These are phyloP conservation scores for Fusarium sp. DNA, from an alignment of 2,329 filamentous ascomycete species.

Conservation along the genomic window DNA sequence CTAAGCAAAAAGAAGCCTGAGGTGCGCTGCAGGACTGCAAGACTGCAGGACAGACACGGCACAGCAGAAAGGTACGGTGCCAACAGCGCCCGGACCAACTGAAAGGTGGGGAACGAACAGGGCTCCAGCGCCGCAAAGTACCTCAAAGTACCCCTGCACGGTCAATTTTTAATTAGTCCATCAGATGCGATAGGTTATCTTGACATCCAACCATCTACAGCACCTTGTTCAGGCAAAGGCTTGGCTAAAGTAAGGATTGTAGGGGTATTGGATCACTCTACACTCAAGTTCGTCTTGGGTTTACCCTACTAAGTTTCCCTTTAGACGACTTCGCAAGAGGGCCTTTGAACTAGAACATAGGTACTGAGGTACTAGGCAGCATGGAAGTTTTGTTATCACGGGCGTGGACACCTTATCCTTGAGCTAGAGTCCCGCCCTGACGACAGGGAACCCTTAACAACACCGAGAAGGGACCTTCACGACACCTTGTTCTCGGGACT, in stretches of 20 bases:
- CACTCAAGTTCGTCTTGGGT: not conserved
- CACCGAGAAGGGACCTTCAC: not conserved
- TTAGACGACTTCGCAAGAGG: not conserved
- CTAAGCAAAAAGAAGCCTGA: slow-evolving; percentile 9
- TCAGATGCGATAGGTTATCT: slow-evolving; percentile 14
- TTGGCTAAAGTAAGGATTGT: not conserved
- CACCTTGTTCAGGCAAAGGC: not conserved
- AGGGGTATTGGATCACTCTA: not conserved
- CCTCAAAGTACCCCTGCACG: slow-evolving; percentile 18
- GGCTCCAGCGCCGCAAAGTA: slow-evolving; percentile 19
- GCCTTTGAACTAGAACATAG: not conserved
- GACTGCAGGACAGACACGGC: slow-evolving; percentile 25
- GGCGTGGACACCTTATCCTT: not conserved
- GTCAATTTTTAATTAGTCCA: slow-evolving; percentile 10
- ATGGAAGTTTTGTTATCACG: no score
- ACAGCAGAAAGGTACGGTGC: slow-evolving; percentile 25
- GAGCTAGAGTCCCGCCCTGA: not conserved
- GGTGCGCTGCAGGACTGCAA: not conserved
- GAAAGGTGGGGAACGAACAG: slow-evolving; percentile 17
- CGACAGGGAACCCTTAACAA: not conserved
- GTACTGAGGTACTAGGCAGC: not conserved
- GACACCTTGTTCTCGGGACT: not conserved
- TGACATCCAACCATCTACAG: not conserved
- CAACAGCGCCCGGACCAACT: slow-evolving; percentile 24
- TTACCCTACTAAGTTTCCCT: not conserved